Base-by-base conservation (phyloP, 2,329 filamentous ascomycete species). In the Leptographium radiaticola region DNA sequence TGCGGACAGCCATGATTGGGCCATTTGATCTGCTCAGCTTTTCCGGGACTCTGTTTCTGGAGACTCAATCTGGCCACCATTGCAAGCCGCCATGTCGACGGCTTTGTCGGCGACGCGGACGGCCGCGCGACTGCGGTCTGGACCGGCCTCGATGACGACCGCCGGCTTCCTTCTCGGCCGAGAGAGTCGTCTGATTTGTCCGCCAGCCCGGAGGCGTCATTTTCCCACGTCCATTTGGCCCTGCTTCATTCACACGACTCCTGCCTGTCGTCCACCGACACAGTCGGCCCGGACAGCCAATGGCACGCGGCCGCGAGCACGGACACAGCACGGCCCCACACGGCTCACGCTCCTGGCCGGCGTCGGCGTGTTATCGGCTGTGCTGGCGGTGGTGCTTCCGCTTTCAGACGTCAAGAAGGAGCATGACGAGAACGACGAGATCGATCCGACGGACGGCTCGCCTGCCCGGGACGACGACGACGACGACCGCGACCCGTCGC, bases 401-500 rank as follows among this genome's bases (percentile, higher is more conserved):
- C 20, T 30, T 18, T 10, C 34, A 1, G 38, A 13, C n/a, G 48
- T 31, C 11, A 9, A 16, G 7, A 30, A 1, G 13, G 25, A 15
- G 15, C 10, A 10, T 11, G 12, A n/a, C 15, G 30, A 18, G 34
- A 25, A 30, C 4, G 15, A 45, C 25, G 13, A 12, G 2, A 31
- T 6, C 44, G 13, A 25, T 16, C 18, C 16, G 2, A 4, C 31
- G 8, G 46, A 13, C 15, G 15, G 16, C 6, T 30, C 34, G 38
- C 11, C 12, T 13, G 34, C 34, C 6, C 34, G 13, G 4, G 15
- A 18, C 15, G 2, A 45, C 54, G 20, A 40, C 5, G 39, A 31
- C 31, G 60, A 62, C 31, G 34, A 36, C 49, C 57, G 60, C 33
- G 60, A 62, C 40, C 60, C 60, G 5, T 56, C 56, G 0, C 54